Evolutionary conservation across 495 filamentous ascomycete species (phyloP).

Genomic region (Penicillium parvum): DNA sequence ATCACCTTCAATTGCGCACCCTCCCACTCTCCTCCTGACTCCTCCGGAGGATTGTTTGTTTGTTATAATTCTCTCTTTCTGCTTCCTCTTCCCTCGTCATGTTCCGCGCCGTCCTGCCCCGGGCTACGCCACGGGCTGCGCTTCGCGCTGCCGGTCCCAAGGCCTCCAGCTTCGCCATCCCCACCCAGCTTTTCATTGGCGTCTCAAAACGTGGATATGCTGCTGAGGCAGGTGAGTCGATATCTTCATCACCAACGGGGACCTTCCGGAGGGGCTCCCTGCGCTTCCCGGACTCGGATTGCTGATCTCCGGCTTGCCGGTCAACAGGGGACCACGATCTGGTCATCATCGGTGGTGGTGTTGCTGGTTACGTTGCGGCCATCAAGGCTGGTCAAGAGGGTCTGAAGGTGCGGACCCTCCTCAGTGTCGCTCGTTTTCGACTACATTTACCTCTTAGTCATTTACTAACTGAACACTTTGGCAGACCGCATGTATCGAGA

Average conservation of each 20-base stretch:
- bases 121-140: constrained; percentile 61
- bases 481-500: constrained; percentile 96
- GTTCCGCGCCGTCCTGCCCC: constrained; percentile 69
- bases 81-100: constrained; percentile 46
- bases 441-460: not conserved
- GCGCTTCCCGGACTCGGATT: constrained; percentile 20
- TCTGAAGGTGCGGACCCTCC: constrained; percentile 66
- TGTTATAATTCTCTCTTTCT: constrained; percentile 20
- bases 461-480: constrained; percentile 11
- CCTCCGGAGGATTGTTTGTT: constrained; percentile 29
- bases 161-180: constrained; percentile 53
- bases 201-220: constrained; percentile 69
- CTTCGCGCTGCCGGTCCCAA: constrained; percentile 45
- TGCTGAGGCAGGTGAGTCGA: constrained; percentile 66
- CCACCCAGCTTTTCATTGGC: constrained; percentile 51
- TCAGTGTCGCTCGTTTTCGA: not conserved
- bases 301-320: constrained; percentile 23
- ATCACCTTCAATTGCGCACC: constrained; percentile 21
- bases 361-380: constrained; percentile 96
- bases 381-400: constrained; percentile 99
- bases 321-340: constrained; percentile 78
- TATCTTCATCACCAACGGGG: not conserved
- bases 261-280: constrained; percentile 1
- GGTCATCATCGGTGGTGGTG: constrained; percentile 94
- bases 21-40: constrained; percentile 19